Evolutionary conservation across 1,284 basidiomycete genomes (phyloP), one percentile per base, ranked within the genome.

Genomic region (Sporisorium iseilematis-ciliati): DNA sequence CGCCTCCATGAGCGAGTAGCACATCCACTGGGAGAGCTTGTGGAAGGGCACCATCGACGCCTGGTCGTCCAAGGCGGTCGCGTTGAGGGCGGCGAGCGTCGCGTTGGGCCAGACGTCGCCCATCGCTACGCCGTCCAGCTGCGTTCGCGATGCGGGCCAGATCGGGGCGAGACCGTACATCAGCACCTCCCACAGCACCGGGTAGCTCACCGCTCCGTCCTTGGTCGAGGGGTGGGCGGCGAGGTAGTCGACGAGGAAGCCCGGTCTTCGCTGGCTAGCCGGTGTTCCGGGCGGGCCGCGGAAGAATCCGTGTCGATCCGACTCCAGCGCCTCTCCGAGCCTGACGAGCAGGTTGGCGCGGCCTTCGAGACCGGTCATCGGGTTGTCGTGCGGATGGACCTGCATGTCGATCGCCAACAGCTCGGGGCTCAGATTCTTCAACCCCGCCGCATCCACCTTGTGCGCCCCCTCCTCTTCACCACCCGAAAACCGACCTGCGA

Each of bases 341-440:
- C 59, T 57, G 20, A 57, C 55, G 10, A 82, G 70, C 1, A 98
- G 89, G 2, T 89, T 88, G 0, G 93, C 88, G 26, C 96, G 90
- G 1, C 96, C 95, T 75, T 94, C 91, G 20, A 97, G 88, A 5
- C 95, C 95, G 16, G 92, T 91, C 91, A 98, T 93, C 0, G 93
- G 92, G 83, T 98, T 98, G 0, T 87, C 40, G 0, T 82, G 81
- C 23, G 87, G 89, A 46, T 81, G 73, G 16, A 95, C 94, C 87
- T 98, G 95, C 89, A 98, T 91, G 8, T 91, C 91, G 43, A 88
- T 82, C 4, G 91, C 89, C 21, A 92, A 88, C 58, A 87, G 88
- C 51, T 91, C 88, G 1, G 89, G 83, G 0, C 91, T 92, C 49
- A 97, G 87, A 31, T 87, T 87, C 33, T 89, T 87, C 41, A 97